Base-by-base conservation (phyloP, 352 stramenopile genomes). In the Phytophthora pini region DNA sequence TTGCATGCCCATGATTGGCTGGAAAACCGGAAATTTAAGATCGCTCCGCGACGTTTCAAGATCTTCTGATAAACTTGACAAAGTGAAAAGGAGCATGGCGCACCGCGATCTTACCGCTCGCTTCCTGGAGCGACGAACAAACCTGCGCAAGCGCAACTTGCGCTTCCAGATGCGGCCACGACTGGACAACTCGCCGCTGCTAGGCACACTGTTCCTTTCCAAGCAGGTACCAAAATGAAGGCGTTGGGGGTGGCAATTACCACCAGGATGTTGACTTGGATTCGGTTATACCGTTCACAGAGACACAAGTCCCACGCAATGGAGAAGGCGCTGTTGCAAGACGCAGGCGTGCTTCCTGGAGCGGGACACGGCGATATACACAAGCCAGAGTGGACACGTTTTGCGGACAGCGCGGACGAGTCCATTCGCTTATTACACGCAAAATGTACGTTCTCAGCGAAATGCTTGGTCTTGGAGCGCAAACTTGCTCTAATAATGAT, bases 271-370 rank as follows among this genome's bases (percentile, higher is more conserved):
- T 5, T 58, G 36, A 17, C 29, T 45, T 8, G 31, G 31, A 36
- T 36, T 13, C 13, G 31, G 31, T 36, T 13, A 36, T 36, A 13
- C 9, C 9, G 12, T 36, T 36, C 11, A 8, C 43, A 89, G 77
- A 65, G 79, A 56, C 66, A 70, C 34, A 86, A 88, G 61, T 61
- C 70, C 5, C 71, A 77, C 27, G 72, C 75, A 0, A 90, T 91
- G 79, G 79, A 90, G 55, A 84, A 79, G 29, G 80, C 80, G 11
- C 40, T 93, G 38, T 67, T 93, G 1, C 82, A 90, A 60, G 82
- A 93, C 47, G 65, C 57, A 8, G 53, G 71, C 12, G 84, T 84
- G n/a, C 79, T 78, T 43, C 56, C 54, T 0, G 56, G 52, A 6
- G 39, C 76, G 15, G 70, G 83, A 26, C 46, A 71, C 11, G 63